phyloP scores from a whole-genome alignment of 768 basidiomycete species.

The Lenzites betulinus region DNA sequence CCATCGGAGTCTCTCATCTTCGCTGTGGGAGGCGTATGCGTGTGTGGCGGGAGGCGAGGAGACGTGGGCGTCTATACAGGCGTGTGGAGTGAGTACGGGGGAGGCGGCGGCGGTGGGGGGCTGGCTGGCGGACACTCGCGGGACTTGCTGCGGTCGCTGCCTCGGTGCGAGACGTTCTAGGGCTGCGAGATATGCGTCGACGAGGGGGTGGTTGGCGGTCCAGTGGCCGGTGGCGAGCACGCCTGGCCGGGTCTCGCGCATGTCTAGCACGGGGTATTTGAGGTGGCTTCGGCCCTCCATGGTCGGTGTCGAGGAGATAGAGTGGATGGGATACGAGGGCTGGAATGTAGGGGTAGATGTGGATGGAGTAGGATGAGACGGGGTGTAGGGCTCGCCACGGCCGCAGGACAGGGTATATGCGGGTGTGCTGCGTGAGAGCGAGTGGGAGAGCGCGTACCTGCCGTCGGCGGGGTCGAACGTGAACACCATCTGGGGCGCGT shows the following conservation, averaged over 20 bases:
- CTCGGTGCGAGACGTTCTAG: conserved; percentile 42
- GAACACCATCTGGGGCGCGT: neutral
- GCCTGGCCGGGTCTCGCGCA: conserved; percentile 38
- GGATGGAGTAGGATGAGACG: conserved; percentile 25
- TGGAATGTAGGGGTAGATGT: conserved; percentile 23
- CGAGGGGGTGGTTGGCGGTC: conserved; percentile 50
- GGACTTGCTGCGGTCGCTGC: conserved; percentile 6
- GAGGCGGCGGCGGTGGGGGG: conserved; percentile 7
- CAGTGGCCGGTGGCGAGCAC: conserved; percentile 42
- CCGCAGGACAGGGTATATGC: conserved; percentile 42
- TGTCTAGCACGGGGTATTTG: conserved; percentile 22
- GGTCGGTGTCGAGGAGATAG: neutral
- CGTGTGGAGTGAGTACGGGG: neutral
- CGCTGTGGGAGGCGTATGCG: conserved; percentile 1
- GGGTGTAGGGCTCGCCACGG: conserved; percentile 34
- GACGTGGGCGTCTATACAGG: neutral
- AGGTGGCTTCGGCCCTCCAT: conserved; percentile 18
- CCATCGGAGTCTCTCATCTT: conserved; percentile 10
- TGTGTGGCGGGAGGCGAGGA: neutral
- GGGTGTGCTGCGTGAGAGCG: conserved; percentile 22
- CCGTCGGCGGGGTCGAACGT: conserved; percentile 15
- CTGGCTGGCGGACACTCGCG: neutral
- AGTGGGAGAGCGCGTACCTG: conserved; percentile 28
- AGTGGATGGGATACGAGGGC: conserved; percentile 14
- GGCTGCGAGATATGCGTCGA: conserved; percentile 50